phyloP scores from a whole-genome alignment of 164 flowering plant genomes.

The Dillenia suffruticosa region DNA sequence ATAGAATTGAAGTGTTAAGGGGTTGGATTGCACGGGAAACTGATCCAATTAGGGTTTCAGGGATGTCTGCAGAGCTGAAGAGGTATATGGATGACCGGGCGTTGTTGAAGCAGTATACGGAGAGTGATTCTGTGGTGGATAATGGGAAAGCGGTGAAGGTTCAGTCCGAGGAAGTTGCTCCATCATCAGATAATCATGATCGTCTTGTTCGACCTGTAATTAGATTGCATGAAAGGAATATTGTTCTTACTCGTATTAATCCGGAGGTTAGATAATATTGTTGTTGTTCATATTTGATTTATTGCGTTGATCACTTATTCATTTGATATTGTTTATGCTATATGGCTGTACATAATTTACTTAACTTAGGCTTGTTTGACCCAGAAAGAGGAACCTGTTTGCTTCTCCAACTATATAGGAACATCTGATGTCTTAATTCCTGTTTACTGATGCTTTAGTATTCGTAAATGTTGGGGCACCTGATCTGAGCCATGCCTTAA shows the following conservation, averaged over 20 bases:
- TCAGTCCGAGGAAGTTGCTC: constrained; percentile 72
- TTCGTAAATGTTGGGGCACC: too few relatives aligned
- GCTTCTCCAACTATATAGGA: too few relatives aligned
- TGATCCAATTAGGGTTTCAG: constrained; percentile 51
- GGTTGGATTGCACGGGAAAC: constrained; percentile 61
- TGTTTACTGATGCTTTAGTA: too few relatives aligned
- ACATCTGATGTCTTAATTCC: too few relatives aligned
- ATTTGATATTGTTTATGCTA: too few relatives aligned
- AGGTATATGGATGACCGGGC: constrained; percentile 72
- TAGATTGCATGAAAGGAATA: constrained; percentile 76
- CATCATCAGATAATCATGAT: constrained; percentile 42
- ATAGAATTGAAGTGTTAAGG: constrained; percentile 69
- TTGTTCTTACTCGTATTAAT: constrained; percentile 92
- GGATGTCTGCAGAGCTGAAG: constrained; percentile 83
- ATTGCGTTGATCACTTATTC: too few relatives aligned
- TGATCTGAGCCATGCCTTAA: too few relatives aligned
- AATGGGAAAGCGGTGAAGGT: constrained; percentile 55
- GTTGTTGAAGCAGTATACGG: constrained; percentile 79
- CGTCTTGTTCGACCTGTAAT: constrained; percentile 69
- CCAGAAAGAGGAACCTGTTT: too few relatives aligned
- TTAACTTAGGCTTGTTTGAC: too few relatives aligned
- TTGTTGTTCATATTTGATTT: neutral
- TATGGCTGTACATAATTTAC: too few relatives aligned
- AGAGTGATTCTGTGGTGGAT: constrained; percentile 65
- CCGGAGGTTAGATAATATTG: constrained; percentile 71